Percentiles rank a stretch among this genome's conserved stretches.
These are phyloP conservation scores for Oxyria digyna DNA, from an alignment of 148 eudicot species.

Conservation along the genomic window DNA sequence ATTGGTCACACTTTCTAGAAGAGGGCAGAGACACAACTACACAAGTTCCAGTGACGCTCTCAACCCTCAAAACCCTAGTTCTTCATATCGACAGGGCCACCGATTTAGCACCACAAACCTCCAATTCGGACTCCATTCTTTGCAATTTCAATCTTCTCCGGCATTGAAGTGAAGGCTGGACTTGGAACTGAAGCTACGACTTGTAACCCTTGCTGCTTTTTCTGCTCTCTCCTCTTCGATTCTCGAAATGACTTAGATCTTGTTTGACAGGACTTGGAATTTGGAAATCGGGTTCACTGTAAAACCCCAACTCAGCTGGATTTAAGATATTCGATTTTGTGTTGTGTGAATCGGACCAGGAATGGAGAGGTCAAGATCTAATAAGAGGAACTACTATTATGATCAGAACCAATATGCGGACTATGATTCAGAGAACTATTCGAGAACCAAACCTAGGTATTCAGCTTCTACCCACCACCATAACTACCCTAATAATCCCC, in stretches of 20 bases:
- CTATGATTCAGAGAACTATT: constrained; percentile 56
- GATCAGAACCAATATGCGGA: constrained; percentile 43
- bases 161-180: no score
- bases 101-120: no score
- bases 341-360: not conserved
- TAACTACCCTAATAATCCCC: constrained; percentile 29
- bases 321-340: not conserved
- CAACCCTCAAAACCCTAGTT: no score
- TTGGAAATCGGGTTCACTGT: not conserved
- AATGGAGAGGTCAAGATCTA: constrained; percentile 89
- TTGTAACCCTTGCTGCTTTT: no score
- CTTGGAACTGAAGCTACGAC: no score
- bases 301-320: not conserved
- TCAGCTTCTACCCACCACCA: constrained; percentile 17
- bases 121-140: no score
- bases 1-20: no score
- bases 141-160: no score
- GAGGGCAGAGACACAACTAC: no score
- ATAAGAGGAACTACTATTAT: constrained; percentile 68
- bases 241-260: not conserved
- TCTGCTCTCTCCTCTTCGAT: no score
- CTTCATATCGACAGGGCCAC: no score
- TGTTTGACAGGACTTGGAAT: not conserved
- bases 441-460: constrained; percentile 55
- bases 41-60: no score